Evolutionary conservation across 208 protist genomes (phyloP).

Genomic region (Blastocrithidia nonstop): DNA sequence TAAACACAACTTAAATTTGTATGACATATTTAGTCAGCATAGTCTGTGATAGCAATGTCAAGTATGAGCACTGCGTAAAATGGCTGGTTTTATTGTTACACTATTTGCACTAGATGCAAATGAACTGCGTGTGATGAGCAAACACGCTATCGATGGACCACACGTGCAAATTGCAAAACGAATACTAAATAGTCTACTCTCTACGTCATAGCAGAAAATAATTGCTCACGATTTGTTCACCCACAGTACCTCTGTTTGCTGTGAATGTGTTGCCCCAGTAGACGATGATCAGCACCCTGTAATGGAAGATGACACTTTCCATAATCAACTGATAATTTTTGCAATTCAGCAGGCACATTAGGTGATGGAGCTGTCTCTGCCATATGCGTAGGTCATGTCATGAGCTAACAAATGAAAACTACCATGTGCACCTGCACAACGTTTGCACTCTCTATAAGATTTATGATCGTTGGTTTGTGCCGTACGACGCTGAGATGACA

Average conservation of each 20-base stretch:
- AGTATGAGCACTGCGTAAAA: constrained; percentile 61
- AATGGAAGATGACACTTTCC: constrained; percentile 23
- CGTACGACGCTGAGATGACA: constrained; percentile 18
- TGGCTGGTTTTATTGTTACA: constrained; percentile 79
- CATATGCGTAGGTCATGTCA: constrained; percentile 9
- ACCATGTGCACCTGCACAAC: constrained; percentile 11
- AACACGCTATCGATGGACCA: constrained; percentile 58
- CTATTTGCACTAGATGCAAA: constrained; percentile 61
- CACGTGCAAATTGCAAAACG: constrained; percentile 49
- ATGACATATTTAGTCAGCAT: not conserved
- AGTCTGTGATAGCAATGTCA: constrained; percentile 19
- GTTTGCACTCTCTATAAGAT: constrained; percentile 4
- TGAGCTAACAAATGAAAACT: constrained; percentile 32
- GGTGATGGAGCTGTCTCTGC: constrained; percentile 27
- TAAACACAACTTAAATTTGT: constrained; percentile 4
- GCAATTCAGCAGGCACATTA: constrained; percentile 26
- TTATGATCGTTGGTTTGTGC: constrained; percentile 14
- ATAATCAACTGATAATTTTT: constrained; percentile 41
- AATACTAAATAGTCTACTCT: constrained; percentile 17
- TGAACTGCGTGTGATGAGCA: constrained; percentile 43
- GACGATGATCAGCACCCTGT: constrained; percentile 54
- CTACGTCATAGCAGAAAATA: constrained; percentile 10
- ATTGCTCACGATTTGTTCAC: constrained; percentile 35
- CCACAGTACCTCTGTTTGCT: constrained; percentile 17
- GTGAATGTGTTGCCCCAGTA: constrained; percentile 47